phyloP scores from a whole-genome alignment of 1,139 yeast genomes.

The Yamadazyma atmosphaerica region DNA sequence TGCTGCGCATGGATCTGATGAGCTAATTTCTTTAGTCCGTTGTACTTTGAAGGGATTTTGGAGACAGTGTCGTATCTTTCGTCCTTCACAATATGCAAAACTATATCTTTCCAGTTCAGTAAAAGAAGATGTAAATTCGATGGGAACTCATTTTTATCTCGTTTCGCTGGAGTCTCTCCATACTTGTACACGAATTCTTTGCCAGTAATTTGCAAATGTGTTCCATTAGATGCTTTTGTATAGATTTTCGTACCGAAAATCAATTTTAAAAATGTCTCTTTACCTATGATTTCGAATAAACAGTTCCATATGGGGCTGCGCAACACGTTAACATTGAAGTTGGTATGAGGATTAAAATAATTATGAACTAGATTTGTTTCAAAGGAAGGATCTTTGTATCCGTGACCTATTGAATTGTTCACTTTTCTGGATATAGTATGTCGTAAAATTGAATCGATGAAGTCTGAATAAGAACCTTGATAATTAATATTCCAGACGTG shows the following conservation, averaged over 20 bases:
- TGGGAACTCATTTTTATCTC: slow-evolving; percentile 4
- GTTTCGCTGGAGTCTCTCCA: background rate
- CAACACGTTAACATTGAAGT: slow-evolving; percentile 27
- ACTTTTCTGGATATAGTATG: slow-evolving; percentile 19
- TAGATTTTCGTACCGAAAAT: slow-evolving; percentile 30
- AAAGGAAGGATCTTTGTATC: slow-evolving; percentile 23
- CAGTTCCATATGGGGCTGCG: slow-evolving; percentile 39
- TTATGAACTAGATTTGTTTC: slow-evolving; percentile 15
- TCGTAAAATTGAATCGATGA: slow-evolving; percentile 24
- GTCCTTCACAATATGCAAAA: slow-evolving; percentile 13
- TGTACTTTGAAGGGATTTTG: slow-evolving; percentile 23
- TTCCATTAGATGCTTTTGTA: slow-evolving; percentile 13
- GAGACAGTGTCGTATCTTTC: slow-evolving; percentile 2
- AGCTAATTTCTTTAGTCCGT: slow-evolving; percentile 18
- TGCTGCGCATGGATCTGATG: slow-evolving; percentile 11
- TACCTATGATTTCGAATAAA: slow-evolving; percentile 33
- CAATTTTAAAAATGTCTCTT: slow-evolving; percentile 27
- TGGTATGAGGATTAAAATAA: slow-evolving; percentile 22
- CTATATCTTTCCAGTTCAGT: slow-evolving; percentile 1
- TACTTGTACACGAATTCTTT: slow-evolving; percentile 2
- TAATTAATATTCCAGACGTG: slow-evolving; percentile 1
- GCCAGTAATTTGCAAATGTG: slow-evolving; percentile 40
- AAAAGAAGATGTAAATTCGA: background rate
- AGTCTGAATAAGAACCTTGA: slow-evolving; percentile 21
- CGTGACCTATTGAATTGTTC: slow-evolving; percentile 24